A percentile compares a stretch with the other conserved stretches of the same genome.
phyloP scores from a whole-genome alignment of 306 rosid genomes.

The Acacia crassicarpa region DNA sequence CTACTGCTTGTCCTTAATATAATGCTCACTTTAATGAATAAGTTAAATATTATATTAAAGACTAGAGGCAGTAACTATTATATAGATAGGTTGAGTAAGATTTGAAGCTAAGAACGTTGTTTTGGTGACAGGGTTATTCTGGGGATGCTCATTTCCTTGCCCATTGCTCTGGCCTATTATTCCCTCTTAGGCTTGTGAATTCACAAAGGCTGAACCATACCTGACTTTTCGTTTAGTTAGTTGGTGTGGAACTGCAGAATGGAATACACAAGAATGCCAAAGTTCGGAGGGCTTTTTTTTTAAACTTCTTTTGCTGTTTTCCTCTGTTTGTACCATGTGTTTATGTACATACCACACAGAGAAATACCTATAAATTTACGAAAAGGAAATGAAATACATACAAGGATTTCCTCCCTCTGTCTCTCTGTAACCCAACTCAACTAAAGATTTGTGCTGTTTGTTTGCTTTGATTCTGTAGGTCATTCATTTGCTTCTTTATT shows the following conservation, averaged over 20 bases:
- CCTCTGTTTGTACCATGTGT: not conserved
- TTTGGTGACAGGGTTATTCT: conserved; percentile 70
- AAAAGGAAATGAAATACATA: not conserved
- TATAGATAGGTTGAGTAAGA: not conserved
- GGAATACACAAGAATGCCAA: not conserved
- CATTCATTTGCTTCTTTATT: not conserved
- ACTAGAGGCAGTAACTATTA: not conserved
- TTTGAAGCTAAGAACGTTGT: conserved; percentile 35
- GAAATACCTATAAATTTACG: not conserved
- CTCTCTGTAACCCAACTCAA: not conserved
- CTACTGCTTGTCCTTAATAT: no score
- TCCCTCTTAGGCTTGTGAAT: conserved; percentile 63
- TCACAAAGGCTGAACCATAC: conserved; percentile 33
- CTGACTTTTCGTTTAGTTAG: not conserved
- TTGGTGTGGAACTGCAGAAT: conserved; percentile 8
- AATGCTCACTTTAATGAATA: no score
- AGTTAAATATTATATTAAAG: no score
- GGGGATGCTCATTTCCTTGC: conserved; percentile 90
- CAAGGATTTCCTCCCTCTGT: not conserved
- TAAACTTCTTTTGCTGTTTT: not conserved
- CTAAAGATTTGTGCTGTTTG: not conserved
- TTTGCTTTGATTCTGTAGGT: not conserved
- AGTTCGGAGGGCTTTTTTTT: not conserved
- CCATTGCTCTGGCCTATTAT: conserved; percentile 78
- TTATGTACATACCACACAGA: not conserved